Evolutionary conservation across 2,329 filamentous ascomycete species (phyloP).

Genomic region (Pseudocercospora fuligena): DNA sequence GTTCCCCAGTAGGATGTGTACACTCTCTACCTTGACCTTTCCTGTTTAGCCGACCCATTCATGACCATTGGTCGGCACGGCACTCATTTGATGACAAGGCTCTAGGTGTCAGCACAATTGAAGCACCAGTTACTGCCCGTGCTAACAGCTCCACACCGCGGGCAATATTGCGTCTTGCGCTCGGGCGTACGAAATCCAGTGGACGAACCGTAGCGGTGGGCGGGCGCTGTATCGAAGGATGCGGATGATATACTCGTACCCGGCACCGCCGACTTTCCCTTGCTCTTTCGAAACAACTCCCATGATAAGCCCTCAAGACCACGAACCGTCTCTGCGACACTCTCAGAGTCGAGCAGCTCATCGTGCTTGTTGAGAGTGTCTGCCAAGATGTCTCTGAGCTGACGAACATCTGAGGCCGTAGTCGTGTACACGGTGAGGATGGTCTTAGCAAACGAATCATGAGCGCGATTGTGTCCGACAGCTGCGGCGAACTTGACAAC

Average conservation of each 20-base stretch:
- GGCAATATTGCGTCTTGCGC: too few relatives aligned
- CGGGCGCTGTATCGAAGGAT: too few relatives aligned
- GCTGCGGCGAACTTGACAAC: constrained; percentile 32
- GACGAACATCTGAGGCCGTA: constrained; percentile 48
- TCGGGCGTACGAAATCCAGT: too few relatives aligned
- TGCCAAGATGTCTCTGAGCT: constrained; percentile 37
- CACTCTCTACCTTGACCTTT: neutral
- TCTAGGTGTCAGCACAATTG: too few relatives aligned
- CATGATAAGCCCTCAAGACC: neutral
- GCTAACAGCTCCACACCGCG: too few relatives aligned
- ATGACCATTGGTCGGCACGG: neutral
- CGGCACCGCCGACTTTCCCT: too few relatives aligned
- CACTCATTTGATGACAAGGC: too few relatives aligned
- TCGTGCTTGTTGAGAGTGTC: neutral
- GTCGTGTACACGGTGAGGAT: constrained; percentile 48
- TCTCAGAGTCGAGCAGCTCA: neutral
- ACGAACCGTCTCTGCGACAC: neutral
- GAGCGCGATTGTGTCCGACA: constrained; percentile 39
- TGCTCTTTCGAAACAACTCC: neutral
- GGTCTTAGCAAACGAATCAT: constrained; percentile 45
- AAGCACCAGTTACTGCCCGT: too few relatives aligned
- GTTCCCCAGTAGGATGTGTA: too few relatives aligned
- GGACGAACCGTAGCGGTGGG: too few relatives aligned
- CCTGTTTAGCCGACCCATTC: too few relatives aligned
- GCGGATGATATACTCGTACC: too few relatives aligned